Base-by-base conservation (phyloP, 805 yeast genomes). In the Ogataea nakhonphanomensis region DNA sequence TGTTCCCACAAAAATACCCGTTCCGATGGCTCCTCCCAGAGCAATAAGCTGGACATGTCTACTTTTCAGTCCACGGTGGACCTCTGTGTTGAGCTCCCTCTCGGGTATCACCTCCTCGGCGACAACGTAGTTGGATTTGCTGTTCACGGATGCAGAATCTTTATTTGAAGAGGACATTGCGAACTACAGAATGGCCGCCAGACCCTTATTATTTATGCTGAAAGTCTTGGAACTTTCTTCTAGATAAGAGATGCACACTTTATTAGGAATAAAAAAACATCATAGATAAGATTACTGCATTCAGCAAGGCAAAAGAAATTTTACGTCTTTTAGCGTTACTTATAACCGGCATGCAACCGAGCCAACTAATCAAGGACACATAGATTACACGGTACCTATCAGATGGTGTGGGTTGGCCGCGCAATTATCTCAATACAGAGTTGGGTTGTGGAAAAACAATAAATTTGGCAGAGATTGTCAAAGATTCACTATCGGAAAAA, bases 1-100 rank as follows among this genome's bases (percentile, higher is more conserved):
- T 14, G 70, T 61, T 45, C 78, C 78, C 31, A 73, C 67, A 41
- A 73, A 70, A 32, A 72, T 59, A 35, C 77, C 78, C 22, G 85
- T 79, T 57, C 88, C 88, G 46, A 81, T 78, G 45, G 81, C 72
- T 51, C 85, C 84, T 50, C 85, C 87, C 39, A 81, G 71, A 31
- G 86, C 81, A 45, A 79, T 76, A 78, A 79, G 75, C 61, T 78
- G 82, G 46, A 73, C 63, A 43, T 73, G 77, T 54, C 78, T 62
- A 28, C 64, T 54, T 48, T 70, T 66, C 45, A 73, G 62, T 28
- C 69, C 65, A 47, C 73, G 59, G 30, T 73, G 70, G 37, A 53
- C 51, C 17, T 39, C 38, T 7, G 38, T 39, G 35, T 24, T n/a
- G 21, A 11, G 8, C 3, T 20, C 42, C 13, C 9, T 22, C 22